Conservation (phyloP, 306 rosid genomes). For the Vicia sativa region DNA sequence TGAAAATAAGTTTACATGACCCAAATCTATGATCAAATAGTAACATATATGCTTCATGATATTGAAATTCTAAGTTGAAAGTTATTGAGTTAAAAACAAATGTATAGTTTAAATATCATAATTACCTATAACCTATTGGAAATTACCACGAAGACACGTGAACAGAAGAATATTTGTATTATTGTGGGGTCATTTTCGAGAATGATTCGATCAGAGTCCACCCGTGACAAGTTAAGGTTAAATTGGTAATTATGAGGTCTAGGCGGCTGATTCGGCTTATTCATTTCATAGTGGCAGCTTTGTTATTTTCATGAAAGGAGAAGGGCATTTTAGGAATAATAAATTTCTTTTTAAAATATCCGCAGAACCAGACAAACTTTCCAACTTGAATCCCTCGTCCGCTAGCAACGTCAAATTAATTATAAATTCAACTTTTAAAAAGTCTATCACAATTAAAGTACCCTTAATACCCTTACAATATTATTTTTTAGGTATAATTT, state of each 20-base stretch:
- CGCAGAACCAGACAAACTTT: constrained; percentile 53
- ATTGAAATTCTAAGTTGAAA: neutral
- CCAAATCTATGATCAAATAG: neutral
- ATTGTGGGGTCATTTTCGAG: constrained; percentile 61
- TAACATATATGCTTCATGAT: neutral
- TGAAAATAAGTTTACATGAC: neutral
- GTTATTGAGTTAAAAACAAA: no score
- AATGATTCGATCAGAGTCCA: constrained; percentile 45
- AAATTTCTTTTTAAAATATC: constrained; percentile 46
- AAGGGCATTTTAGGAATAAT: constrained; percentile 42
- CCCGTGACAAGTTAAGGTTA: constrained; percentile 53
- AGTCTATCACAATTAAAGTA: neutral
- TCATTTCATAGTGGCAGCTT: constrained; percentile 38
- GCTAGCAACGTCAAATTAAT: constrained; percentile 35
- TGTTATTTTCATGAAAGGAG: constrained; percentile 28
- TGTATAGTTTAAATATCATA: neutral
- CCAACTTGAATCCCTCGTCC: constrained; percentile 51
- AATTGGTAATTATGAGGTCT: constrained; percentile 22
- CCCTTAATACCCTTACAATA: constrained; percentile 33
- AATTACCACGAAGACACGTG: constrained; percentile 48
- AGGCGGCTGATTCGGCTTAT: constrained; percentile 38
- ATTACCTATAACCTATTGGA: constrained; percentile 8
- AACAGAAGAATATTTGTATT: constrained; percentile 49
- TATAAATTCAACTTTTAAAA: constrained; percentile 29
- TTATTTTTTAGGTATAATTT: no score